Base-by-base conservation (phyloP, 2,329 filamentous ascomycete species). In the Colletotrichum eleusines region DNA sequence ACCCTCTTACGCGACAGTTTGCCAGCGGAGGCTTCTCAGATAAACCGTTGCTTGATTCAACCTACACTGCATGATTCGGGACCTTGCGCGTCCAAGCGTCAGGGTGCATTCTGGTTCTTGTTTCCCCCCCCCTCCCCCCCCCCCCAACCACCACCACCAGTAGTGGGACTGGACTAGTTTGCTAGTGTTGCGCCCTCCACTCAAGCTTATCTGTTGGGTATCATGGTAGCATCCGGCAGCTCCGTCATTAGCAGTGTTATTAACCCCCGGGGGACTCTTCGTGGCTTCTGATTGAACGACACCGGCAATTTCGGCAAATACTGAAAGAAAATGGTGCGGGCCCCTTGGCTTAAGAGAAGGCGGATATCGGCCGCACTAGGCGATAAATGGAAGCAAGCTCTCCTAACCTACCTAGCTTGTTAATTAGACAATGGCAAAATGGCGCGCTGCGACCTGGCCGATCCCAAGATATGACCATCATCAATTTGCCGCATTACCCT, bases 251-350 rank as follows among this genome's bases (percentile, higher is more conserved):
- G 44, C n/a, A 12, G 44, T 5, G 12, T 1, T n/a, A n/a, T n/a
- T n/a, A n/a, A n/a, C n/a, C n/a, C n/a, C 20, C 44, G n/a, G 20
- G 44, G 9, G 33, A 9, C 7, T 33, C 5, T 9, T 18, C 26
- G 38, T 20, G 35, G 31, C n/a, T n/a, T 3, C 55, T 42, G n/a
- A 44, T 40, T 46, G 55, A 40, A 42, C 26, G 33, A 59, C 16
- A 46, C 33, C 65, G 65, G 65, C 65, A 64, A 63, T 20, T 4
- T n/a, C 65, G 65, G 65, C 65, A 68, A 23, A n/a, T 50, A 64
- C 12, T 23, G 42, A 42, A 44, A 23, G n/a, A n/a, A 42, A 50
- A 20, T 20, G 12, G 9, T 40, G 65, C 60, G 65, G 65, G 59
- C 11, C 55, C 65, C 14, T 23, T 16, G 18, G 5, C 28, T 20